A percentile compares a stretch with the other conserved stretches of the same genome.
Conservation (phyloP, 2,329 filamentous ascomycete species). For the Seiridium unicorne region DNA sequence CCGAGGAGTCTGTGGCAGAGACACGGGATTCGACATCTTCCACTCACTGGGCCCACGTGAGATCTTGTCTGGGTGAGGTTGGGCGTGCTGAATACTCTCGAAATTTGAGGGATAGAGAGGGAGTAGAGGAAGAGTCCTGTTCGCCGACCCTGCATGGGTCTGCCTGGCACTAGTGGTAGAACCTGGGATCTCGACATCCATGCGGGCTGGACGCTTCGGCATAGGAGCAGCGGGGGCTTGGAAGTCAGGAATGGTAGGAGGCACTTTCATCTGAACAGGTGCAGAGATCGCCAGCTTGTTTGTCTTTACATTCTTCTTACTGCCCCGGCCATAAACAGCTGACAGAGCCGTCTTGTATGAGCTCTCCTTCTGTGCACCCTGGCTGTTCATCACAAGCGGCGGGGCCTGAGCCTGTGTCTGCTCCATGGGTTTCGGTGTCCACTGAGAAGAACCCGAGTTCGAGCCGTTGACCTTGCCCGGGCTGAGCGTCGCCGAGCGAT, state of each 20-base stretch:
- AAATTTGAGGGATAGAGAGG: not conserved
- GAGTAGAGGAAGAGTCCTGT: not conserved
- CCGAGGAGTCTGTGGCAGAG: not conserved
- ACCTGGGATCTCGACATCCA: not conserved
- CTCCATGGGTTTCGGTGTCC: not conserved
- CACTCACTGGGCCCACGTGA: not conserved
- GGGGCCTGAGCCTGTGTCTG: not conserved
- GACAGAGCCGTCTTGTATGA: not conserved
- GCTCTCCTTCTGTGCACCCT: not conserved
- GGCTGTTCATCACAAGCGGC: not conserved
- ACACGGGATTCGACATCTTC: not conserved
- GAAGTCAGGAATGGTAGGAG: not conserved
- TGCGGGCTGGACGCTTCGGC: not conserved
- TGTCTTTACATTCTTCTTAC: not conserved
- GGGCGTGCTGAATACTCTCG: not conserved
- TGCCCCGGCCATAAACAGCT: not conserved
- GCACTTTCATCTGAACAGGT: not conserved
- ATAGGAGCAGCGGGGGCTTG: not conserved
- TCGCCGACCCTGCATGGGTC: not conserved
- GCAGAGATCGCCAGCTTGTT: constrained; percentile 1
- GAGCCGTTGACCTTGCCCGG: not conserved
- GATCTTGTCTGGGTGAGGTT: not conserved
- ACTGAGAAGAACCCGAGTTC: not conserved
- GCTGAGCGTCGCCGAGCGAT: not conserved
- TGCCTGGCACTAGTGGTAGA: not conserved